These are phyloP conservation scores for Neurospora terricola DNA, from an alignment of 495 filamentous ascomycete genomes.

Conservation along the genomic window DNA sequence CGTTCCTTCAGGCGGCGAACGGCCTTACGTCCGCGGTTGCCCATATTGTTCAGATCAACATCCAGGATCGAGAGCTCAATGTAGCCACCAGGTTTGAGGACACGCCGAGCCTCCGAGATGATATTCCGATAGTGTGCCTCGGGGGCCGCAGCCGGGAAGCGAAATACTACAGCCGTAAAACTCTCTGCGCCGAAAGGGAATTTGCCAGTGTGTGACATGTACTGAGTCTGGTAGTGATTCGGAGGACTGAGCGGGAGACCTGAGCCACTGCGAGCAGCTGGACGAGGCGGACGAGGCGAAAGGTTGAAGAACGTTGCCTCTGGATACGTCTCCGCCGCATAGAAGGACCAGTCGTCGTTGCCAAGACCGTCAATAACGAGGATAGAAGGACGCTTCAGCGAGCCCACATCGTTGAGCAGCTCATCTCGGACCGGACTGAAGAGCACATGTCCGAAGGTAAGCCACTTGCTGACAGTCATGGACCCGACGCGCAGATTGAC, in stretches of 20 bases:
- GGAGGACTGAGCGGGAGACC: slow-evolving; percentile 51
- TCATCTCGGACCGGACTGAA: slow-evolving; percentile 87
- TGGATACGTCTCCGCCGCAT: slow-evolving; percentile 86
- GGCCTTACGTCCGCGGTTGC: slow-evolving; percentile 61
- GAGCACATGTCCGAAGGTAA: slow-evolving; percentile 88
- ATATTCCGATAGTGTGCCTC: slow-evolving; percentile 69
- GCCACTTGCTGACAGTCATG: slow-evolving; percentile 62
- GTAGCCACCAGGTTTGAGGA: slow-evolving; percentile 82
- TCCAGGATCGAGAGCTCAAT: slow-evolving; percentile 81
- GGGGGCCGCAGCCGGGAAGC: slow-evolving; percentile 70
- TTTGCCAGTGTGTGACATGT: slow-evolving; percentile 51
- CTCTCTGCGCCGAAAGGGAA: slow-evolving; percentile 84
- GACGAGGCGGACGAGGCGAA: slow-evolving; percentile 41
- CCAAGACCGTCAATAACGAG: slow-evolving; percentile 84
- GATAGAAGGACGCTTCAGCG: slow-evolving; percentile 51
- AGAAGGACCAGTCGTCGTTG: slow-evolving; percentile 93
- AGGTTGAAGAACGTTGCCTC: slow-evolving; percentile 79
- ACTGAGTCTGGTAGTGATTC: slow-evolving; percentile 81
- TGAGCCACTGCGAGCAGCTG: slow-evolving; percentile 22
- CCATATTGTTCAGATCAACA: slow-evolving; percentile 80
- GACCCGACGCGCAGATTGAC: slow-evolving; percentile 75
- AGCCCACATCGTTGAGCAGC: slow-evolving; percentile 40
- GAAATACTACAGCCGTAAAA: slow-evolving; percentile 78
- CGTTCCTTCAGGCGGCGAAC: slow-evolving; percentile 69
- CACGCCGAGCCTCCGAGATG: slow-evolving; percentile 79